phyloP scores from a whole-genome alignment of 345 rosid genomes.

The Syzygium grande region DNA sequence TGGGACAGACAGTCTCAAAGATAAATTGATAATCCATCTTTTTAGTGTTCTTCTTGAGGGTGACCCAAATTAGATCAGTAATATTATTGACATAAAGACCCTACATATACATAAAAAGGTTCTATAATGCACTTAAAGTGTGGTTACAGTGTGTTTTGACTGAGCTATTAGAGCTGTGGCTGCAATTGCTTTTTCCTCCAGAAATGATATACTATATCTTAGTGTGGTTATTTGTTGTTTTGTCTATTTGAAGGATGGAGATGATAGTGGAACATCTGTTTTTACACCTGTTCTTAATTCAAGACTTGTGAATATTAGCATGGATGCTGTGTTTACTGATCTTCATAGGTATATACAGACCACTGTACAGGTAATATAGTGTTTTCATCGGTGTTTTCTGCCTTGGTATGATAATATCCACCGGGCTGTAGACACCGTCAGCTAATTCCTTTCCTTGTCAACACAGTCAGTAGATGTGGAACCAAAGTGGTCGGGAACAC shows the following conservation, averaged over 20 bases:
- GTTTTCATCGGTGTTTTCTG: background rate
- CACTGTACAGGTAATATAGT: slow-evolving; percentile 46
- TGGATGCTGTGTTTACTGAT: slow-evolving; percentile 56
- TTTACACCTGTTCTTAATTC: slow-evolving; percentile 51
- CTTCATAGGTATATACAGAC: slow-evolving; percentile 63
- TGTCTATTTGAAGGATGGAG: slow-evolving; percentile 43
- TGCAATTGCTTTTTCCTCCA: background rate
- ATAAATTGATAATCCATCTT: background rate
- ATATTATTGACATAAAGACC: background rate
- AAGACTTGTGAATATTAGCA: slow-evolving; percentile 49
- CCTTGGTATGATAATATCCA: background rate
- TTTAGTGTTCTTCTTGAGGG: background rate
- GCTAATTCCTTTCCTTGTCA: slow-evolving; percentile 1
- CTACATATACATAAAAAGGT: background rate
- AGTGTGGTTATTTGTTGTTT: background rate
- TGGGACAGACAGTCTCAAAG: background rate
- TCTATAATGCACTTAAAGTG: background rate
- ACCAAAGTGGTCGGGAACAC: slow-evolving; percentile 76
- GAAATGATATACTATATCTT: background rate
- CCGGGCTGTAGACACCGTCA: background rate
- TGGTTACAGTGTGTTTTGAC: background rate
- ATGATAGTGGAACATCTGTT: slow-evolving; percentile 23
- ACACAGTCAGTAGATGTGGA: slow-evolving; percentile 67
- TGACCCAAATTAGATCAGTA: background rate
- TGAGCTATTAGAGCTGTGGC: background rate